Percentiles rank a stretch among this genome's conserved stretches.
Evolutionary conservation across 2,329 filamentous ascomycete species (phyloP).

Genomic region (Sphaerostilbella broomeana): DNA sequence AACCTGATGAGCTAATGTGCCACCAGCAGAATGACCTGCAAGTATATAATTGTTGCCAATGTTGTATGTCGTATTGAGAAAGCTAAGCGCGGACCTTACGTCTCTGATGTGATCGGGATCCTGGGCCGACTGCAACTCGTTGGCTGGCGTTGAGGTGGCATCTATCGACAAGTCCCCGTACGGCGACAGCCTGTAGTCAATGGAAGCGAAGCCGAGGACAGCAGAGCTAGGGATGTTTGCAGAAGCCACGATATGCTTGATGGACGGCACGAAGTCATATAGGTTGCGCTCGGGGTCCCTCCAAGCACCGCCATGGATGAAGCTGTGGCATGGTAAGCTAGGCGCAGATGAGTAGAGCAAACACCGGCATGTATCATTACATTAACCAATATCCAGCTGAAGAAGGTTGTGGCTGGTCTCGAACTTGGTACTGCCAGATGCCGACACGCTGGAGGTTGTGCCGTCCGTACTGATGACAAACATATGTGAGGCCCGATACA

Average conservation of each 20-base stretch:
- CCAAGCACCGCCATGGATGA: constrained; percentile 59
- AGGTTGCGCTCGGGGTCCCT: constrained; percentile 48
- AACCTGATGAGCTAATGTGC: constrained; percentile 56
- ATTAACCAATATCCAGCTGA: constrained; percentile 30
- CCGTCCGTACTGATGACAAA: constrained; percentile 31
- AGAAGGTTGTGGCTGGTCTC: constrained; percentile 11
- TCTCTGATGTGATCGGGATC: constrained; percentile 57
- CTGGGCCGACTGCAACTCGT: constrained; percentile 36
- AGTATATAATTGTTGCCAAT: constrained; percentile 48
- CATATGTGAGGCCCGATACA: constrained; percentile 24
- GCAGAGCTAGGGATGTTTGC: constrained; percentile 21
- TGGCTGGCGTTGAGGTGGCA: constrained; percentile 18
- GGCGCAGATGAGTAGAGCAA: neutral
- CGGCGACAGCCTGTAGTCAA: constrained; percentile 57
- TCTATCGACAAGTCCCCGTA: constrained; percentile 38
- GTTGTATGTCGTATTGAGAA: constrained; percentile 39
- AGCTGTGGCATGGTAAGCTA: constrained; percentile 29
- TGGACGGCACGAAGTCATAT: constrained; percentile 38
- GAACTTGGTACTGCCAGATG: constrained; percentile 34
- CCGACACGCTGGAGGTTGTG: constrained; percentile 39
- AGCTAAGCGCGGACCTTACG: constrained; percentile 44
- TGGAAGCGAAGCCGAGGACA: constrained; percentile 56
- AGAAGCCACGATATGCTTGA: constrained; percentile 35
- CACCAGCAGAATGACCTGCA: constrained; percentile 57
- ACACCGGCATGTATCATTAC: constrained; percentile 21